These are phyloP conservation scores for Aspergillus nomiae DNA, from an alignment of 2,329 filamentous ascomycete genomes.

Conservation along the genomic window DNA sequence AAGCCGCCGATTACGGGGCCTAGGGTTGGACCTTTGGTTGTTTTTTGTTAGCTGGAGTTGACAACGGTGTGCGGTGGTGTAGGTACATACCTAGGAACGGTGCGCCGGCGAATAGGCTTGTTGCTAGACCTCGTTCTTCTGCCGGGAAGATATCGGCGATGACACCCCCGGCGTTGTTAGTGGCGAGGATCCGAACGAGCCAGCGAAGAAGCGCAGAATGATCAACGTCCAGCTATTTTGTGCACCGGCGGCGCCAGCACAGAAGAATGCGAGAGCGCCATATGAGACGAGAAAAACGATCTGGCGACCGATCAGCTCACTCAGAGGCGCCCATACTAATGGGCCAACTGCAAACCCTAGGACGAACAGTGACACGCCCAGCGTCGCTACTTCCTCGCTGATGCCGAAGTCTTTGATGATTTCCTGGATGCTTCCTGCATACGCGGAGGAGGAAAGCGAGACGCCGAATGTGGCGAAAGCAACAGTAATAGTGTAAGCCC, in stretches of 20 bases:
- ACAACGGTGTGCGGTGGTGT: neutral
- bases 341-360: slow-evolving; percentile 63
- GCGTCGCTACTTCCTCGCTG: slow-evolving; percentile 56
- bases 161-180: slow-evolving; percentile 47
- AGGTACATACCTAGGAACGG: slow-evolving; percentile 57
- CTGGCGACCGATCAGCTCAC: slow-evolving; percentile 65
- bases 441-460: slow-evolving; percentile 68
- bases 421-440: slow-evolving; percentile 28
- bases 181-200: slow-evolving; percentile 60
- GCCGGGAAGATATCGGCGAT: slow-evolving; percentile 62
- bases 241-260: slow-evolving; percentile 58
- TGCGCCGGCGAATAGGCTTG: slow-evolving; percentile 65
- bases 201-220: slow-evolving; percentile 65
- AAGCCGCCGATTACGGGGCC: slow-evolving; percentile 34
- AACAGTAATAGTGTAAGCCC: slow-evolving; percentile 64
- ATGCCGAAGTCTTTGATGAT: slow-evolving; percentile 60
- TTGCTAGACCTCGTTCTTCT: slow-evolving; percentile 56
- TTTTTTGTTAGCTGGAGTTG: neutral
- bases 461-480: slow-evolving; percentile 69
- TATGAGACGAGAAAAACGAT: slow-evolving; percentile 56
- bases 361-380: slow-evolving; percentile 67
- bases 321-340: slow-evolving; percentile 66
- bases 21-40: slow-evolving; percentile 23
- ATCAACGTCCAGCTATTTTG: slow-evolving; percentile 61
- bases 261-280: slow-evolving; percentile 59